Base-by-base conservation (phyloP, 2,329 filamentous ascomycete species). In the Colletotrichum filicis region DNA sequence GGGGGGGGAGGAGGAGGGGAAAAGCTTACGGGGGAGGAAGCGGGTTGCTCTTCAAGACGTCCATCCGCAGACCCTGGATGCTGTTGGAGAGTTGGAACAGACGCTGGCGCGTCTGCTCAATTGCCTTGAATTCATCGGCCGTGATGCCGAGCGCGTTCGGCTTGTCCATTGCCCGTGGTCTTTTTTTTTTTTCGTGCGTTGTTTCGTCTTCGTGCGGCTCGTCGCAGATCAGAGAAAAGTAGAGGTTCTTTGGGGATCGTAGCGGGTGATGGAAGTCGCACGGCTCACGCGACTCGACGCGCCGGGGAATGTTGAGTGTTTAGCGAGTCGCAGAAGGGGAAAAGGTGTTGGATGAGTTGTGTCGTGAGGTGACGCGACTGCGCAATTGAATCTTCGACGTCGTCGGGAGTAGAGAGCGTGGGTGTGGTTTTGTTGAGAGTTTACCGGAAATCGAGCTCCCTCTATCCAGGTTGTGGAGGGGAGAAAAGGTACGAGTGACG, bases 101-200 rank as follows among this genome's bases (percentile, higher is more conserved):
- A 32, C 92, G 89, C 78, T 92, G 89, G 53, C 93, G 90, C 32
- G 91, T 91, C 81, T 92, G 89, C 78, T 95, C 93, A 30, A 95
- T 87, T 53, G 89, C 87, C 82, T 92, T 93, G 76, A 91, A 84
- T 81, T 92, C 90, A 24, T 92, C 90, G 32, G 86, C 85, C 42
- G 85, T 85, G 35, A 91, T 81, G 37, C 86, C 85, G n/a, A 91
- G 83, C 16, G 70, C 70, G 49, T 73, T 73, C 5, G 70, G 66
- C 56, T 65, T 73, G 35, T 73, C 70, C 70, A 73, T 73, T 22
- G 5, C 24, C 19, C 14, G 14, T 42, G 37, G 26, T 26, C 26
- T 26, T 26, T 26, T 26, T 26, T 5, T 26, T 26, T 26, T 1
- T 0, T 0, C 26, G 26, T 26, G 26, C 26, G 26, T 5, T 26